Evolutionary conservation across 2,329 filamentous ascomycete genomes (phyloP).

Genomic region (Aspergillus fumigatus): DNA sequence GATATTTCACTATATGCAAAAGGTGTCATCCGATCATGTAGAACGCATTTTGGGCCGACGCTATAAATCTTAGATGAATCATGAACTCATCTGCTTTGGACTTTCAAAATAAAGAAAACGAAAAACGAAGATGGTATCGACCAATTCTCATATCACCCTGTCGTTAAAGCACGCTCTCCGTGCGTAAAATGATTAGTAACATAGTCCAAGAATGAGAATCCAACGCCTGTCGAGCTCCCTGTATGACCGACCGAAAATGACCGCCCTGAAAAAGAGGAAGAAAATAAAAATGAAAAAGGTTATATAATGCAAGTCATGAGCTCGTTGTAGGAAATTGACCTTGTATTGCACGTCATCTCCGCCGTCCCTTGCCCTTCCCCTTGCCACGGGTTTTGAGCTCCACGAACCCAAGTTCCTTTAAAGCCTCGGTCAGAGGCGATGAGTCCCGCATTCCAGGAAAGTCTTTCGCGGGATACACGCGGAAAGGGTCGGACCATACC

Average conservation of each 20-base stretch:
- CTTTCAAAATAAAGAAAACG: not conserved
- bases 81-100: not conserved
- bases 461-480: slow-evolving; percentile 41
- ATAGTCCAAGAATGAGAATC: not conserved
- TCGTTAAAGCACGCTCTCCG: not conserved
- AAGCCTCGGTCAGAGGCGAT: slow-evolving; percentile 32
- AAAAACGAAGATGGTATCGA: not conserved
- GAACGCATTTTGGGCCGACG: not conserved
- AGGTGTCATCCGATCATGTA: not conserved
- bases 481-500: slow-evolving; percentile 39
- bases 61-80: not conserved
- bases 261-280: not conserved
- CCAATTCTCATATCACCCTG: not conserved
- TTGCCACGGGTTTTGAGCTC: slow-evolving; percentile 40
- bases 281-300: too few relatives aligned
- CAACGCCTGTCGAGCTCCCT: not conserved
- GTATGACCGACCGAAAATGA: not conserved
- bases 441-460: slow-evolving; percentile 43
- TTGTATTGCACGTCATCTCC: slow-evolving; percentile 8
- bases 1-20: not conserved
- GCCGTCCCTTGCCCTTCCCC: slow-evolving; percentile 31
- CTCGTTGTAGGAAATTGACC: not conserved
- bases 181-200: not conserved
- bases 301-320: not conserved
- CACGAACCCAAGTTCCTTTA: slow-evolving; percentile 39